phyloP scores from a whole-genome alignment of 768 basidiomycete genomes.

The Neoboletus brunneissimus region DNA sequence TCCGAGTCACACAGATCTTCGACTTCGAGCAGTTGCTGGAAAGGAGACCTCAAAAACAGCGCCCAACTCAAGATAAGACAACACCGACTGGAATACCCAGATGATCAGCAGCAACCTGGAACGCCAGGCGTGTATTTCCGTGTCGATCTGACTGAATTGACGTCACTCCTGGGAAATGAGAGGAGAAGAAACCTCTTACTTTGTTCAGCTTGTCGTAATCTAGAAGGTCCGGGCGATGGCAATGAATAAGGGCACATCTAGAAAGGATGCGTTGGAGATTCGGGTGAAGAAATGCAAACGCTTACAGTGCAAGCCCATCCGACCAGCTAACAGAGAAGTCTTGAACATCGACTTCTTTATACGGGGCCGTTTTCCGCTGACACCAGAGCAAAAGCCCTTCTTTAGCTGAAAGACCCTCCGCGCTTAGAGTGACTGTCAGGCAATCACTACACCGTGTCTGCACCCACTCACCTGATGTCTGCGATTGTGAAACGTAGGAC shows the following conservation, averaged over 20 bases:
- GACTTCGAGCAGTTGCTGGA: constrained; percentile 91
- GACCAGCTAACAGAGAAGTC: constrained; percentile 93
- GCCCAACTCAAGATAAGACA: not conserved
- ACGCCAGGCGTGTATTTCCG: constrained; percentile 84
- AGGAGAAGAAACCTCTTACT: constrained; percentile 36
- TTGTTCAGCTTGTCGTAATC: constrained; percentile 88
- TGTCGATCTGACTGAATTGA: constrained; percentile 62
- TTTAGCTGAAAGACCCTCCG: constrained; percentile 98
- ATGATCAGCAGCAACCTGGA: constrained; percentile 82
- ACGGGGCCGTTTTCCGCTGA: constrained; percentile 90
- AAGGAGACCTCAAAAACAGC: constrained; percentile 1
- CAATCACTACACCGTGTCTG: not conserved
- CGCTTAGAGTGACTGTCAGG: constrained; percentile 47
- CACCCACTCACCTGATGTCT: constrained; percentile 78
- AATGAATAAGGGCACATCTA: constrained; percentile 96
- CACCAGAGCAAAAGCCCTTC: constrained; percentile 98
- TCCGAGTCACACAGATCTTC: constrained; percentile 86
- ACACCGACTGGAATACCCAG: constrained; percentile 83
- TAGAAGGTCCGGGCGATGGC: constrained; percentile 92
- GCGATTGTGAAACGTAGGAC: constrained; percentile 98
- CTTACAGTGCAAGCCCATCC: constrained; percentile 92
- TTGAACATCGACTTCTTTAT: constrained; percentile 89
- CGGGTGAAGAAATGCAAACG: constrained; percentile 2
- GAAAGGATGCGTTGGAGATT: constrained; percentile 6
- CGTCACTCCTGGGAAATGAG: constrained; percentile 7